Conservation (phyloP, 2,329 filamentous ascomycete species). For the Trichoderma guizhouense region DNA sequence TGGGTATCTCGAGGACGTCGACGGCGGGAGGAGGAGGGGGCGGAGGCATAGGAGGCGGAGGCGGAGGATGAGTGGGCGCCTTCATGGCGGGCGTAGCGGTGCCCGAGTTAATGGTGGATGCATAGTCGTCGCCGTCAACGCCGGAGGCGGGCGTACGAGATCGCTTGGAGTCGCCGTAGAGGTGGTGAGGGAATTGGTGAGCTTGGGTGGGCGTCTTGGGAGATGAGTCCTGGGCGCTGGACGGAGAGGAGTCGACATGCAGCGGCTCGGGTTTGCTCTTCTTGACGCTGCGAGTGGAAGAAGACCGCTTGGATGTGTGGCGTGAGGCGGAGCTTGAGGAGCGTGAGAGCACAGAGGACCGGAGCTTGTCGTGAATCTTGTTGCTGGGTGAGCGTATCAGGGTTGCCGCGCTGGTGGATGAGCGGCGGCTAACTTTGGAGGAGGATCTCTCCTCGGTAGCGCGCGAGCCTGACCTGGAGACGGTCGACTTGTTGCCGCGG, state of each 20-base stretch:
- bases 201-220: constrained; percentile 59
- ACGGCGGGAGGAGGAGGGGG: constrained; percentile 75
- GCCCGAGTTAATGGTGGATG: constrained; percentile 32
- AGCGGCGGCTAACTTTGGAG: constrained; percentile 51
- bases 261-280: constrained; percentile 36
- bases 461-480: constrained; percentile 44
- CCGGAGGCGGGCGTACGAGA: constrained; percentile 32
- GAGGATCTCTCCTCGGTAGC: constrained; percentile 47
- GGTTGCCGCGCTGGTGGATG: constrained; percentile 58
- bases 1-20: constrained; percentile 66
- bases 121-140: constrained; percentile 35
- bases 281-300: constrained; percentile 34
- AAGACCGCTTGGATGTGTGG: constrained; percentile 36
- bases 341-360: constrained; percentile 33
- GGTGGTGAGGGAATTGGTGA: constrained; percentile 47
- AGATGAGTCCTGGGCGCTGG: constrained; percentile 53
- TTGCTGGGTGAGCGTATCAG: constrained; percentile 41
- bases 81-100: constrained; percentile 39
- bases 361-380: constrained; percentile 36
- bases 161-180: constrained; percentile 41
- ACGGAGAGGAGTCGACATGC: constrained; percentile 45
- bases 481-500: constrained; percentile 33
- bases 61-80: constrained; percentile 36
- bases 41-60: constrained; percentile 48
- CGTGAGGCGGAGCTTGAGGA: constrained; percentile 33